Conservation (phyloP, 495 filamentous ascomycete genomes). For the Aspergillus biplanus region DNA sequence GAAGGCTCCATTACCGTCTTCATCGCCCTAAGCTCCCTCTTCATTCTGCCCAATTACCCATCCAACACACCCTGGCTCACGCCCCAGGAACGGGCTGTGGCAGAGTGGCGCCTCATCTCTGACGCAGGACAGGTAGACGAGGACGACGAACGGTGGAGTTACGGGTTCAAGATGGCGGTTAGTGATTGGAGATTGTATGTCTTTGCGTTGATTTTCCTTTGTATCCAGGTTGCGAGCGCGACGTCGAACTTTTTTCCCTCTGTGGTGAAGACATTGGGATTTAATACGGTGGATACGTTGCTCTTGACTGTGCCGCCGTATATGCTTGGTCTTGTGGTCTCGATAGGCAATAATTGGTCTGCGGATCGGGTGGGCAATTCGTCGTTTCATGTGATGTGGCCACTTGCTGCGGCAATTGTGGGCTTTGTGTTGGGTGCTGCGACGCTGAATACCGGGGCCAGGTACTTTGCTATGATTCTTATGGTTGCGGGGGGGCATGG, state of each 20-base stretch:
- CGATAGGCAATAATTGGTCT: constrained; percentile 70
- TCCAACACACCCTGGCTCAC: constrained; percentile 73
- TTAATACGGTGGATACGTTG: constrained; percentile 62
- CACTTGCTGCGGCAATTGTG: constrained; percentile 64
- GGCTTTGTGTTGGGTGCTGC: constrained; percentile 72
- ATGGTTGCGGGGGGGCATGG: neutral
- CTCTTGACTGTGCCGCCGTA: constrained; percentile 75
- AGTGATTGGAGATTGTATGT: constrained; percentile 10
- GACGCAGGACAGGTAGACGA: constrained; percentile 71
- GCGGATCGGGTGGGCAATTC: constrained; percentile 75
- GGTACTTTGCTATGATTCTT: constrained; percentile 6
- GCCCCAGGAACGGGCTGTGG: constrained; percentile 68
- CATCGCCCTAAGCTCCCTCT: constrained; percentile 55
- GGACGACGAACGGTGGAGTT: constrained; percentile 62
- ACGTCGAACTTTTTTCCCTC: constrained; percentile 75
- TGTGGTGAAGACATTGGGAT: constrained; percentile 70
- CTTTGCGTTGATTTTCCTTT: neutral
- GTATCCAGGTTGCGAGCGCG: constrained; percentile 3
- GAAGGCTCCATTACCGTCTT: constrained; percentile 18
- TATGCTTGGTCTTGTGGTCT: constrained; percentile 65
- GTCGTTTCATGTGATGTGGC: constrained; percentile 69
- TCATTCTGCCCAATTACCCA: constrained; percentile 78
- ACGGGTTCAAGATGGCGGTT: constrained; percentile 71
- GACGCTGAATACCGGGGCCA: constrained; percentile 28
- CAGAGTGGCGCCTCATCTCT: constrained; percentile 70